These are phyloP conservation scores for Fusarium sp. DNA, from an alignment of 2,329 filamentous ascomycete species.

Conservation along the genomic window DNA sequence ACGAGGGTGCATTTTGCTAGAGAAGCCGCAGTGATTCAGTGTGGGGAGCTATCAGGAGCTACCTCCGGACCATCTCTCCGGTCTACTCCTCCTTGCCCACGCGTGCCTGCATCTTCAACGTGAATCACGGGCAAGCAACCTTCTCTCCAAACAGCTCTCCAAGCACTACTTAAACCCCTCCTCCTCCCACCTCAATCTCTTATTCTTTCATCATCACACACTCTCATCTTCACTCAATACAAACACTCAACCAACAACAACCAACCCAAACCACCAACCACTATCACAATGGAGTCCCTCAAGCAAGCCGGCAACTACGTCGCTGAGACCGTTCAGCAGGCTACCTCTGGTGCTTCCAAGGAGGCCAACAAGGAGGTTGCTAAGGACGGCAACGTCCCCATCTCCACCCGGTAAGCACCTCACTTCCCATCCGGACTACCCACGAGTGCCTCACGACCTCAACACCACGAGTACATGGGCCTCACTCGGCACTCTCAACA, in stretches of 20 bases:
- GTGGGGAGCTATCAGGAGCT: conserved; percentile 4
- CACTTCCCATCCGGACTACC: background rate
- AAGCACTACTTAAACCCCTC: conserved; percentile 36
- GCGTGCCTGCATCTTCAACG: conserved; percentile 14
- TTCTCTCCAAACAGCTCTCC: background rate
- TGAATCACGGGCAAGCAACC: conserved; percentile 2
- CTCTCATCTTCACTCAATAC: conserved; percentile 20
- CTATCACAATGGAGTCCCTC: conserved; percentile 59
- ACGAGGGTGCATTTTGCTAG: conserved; percentile 12
- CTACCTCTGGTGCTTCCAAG: conserved; percentile 67
- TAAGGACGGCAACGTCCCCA: conserved; percentile 65
- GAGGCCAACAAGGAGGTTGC: conserved; percentile 75
- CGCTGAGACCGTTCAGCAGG: conserved; percentile 70
- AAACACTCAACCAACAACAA: conserved; percentile 8
- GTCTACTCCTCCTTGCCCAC: background rate
- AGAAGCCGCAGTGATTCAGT: background rate
- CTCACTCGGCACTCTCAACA: background rate
- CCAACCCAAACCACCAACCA: conserved; percentile 29
- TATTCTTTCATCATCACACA: conserved; percentile 19
- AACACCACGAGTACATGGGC: background rate
- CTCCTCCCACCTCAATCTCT: conserved; percentile 3
- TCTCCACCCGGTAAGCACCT: conserved; percentile 62
- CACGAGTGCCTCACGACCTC: background rate
- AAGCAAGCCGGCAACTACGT: conserved; percentile 76
- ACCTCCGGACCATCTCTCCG: background rate